A percentile compares a stretch with the other conserved stretches of the same genome.
Conservation (phyloP, 768 basidiomycete species). For the Pilatotrama ljubarskyi region DNA sequence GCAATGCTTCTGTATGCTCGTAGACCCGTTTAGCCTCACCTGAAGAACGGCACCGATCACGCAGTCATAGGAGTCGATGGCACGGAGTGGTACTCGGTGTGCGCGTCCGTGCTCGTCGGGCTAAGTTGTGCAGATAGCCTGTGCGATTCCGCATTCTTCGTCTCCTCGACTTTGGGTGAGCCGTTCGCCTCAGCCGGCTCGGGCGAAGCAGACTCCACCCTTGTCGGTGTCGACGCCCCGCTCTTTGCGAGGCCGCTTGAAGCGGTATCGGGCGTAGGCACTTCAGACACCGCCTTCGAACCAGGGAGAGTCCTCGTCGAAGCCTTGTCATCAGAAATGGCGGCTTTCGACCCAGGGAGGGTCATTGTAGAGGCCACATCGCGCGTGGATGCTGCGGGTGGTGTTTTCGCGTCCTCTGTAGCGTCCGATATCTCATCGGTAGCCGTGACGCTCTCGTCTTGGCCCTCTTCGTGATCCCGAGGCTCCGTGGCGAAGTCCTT, state of each 20-base stretch:
- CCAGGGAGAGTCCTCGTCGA: constrained; percentile 10
- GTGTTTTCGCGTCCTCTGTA: constrained; percentile 11
- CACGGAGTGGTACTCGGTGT: constrained; percentile 8
- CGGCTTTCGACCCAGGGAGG: constrained; percentile 5
- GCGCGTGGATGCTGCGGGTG: neutral
- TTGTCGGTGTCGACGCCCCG: constrained; percentile 11
- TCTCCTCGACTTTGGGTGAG: neutral
- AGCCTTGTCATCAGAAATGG: neutral
- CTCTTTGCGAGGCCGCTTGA: neutral
- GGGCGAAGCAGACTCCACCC: neutral
- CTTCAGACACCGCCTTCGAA: constrained; percentile 10
- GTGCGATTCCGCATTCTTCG: neutral
- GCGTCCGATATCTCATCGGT: neutral
- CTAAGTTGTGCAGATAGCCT: constrained; percentile 8
- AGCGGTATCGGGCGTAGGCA: neutral
- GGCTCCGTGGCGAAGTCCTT: constrained; percentile 17
- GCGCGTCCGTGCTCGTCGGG: constrained; percentile 9
- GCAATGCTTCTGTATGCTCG: neutral
- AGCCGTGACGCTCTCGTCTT: neutral
- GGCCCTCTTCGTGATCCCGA: neutral
- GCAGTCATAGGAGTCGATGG: constrained; percentile 11
- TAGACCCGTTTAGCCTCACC: neutral
- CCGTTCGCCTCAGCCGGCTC: neutral
- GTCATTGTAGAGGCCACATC: neutral
- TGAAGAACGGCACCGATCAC: neutral